Conservation (phyloP, 1,284 basidiomycete genomes). For the Trichosporon ovoides region DNA sequence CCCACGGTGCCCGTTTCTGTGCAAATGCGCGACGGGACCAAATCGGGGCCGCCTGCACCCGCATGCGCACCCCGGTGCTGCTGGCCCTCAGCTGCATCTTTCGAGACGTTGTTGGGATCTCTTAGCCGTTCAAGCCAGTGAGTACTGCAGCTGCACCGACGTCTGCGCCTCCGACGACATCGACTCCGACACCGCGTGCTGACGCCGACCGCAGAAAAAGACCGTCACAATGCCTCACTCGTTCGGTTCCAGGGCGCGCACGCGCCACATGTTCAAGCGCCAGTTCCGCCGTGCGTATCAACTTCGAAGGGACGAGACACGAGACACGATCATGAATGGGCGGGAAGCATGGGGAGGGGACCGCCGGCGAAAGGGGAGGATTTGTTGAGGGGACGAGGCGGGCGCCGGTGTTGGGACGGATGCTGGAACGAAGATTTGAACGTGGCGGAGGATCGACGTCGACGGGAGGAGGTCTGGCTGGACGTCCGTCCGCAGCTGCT, state of each 20-base stretch:
- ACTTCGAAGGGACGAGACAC: not conserved
- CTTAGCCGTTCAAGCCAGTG: slow-evolving; percentile 7
- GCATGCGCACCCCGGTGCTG: no score
- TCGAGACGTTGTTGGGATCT: not conserved
- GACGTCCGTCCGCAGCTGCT: no score
- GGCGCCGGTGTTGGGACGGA: not conserved
- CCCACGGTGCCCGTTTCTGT: no score
- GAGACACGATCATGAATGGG: not conserved
- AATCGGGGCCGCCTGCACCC: no score
- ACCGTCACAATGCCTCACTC: slow-evolving; percentile 93
- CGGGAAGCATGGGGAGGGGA: not conserved
- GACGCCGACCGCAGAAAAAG: slow-evolving; percentile 39
- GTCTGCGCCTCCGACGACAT: slow-evolving; percentile 4
- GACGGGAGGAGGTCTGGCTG: no score
- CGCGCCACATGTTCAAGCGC: slow-evolving; percentile 99
- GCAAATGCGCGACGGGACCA: no score
- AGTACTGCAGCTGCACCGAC: slow-evolving; percentile 21
- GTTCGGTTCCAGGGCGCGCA: slow-evolving; percentile 98
- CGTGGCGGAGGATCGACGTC: not conserved
- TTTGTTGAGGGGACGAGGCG: not conserved
- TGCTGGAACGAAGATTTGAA: not conserved
- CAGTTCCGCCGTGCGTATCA: slow-evolving; percentile 77
- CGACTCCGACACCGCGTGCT: not conserved
- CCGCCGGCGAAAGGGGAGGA: not conserved
- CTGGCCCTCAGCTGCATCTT: not conserved